Base-by-base conservation (phyloP, 441 rosid species). In the Pelargonium exstipulatum region DNA sequence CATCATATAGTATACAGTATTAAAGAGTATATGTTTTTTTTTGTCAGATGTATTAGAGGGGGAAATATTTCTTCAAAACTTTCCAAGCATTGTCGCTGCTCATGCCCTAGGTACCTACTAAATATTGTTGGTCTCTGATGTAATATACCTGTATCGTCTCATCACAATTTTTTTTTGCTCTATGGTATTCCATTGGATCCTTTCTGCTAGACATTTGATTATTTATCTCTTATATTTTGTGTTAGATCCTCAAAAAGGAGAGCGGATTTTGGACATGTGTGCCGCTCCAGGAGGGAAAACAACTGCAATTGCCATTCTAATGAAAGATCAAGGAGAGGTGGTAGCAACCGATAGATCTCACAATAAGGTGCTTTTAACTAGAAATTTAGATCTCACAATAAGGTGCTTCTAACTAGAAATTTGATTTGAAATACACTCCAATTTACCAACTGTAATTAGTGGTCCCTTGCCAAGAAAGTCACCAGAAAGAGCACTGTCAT, bases 221-320 rank as follows among this genome's bases (percentile, higher is more conserved):
- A 20, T 60, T 29, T 64, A 24, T 40, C 61, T 26, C 43, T 78
- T 45, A 51, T 75, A 26, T 70, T 75, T 68, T 70, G 58, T 26
- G 53, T 20, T 79, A 90, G 99, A 94, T 86, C 99, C 99, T 86
- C 91, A 86, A 46, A 88, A 77, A 78, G 99, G 99, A 70, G 99
- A 94, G 78, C 83, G 87, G 43, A 77, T 94, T 80, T 73, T 94
- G 72, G 99, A 94, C 77, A 94, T 91, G 99, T 94, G 99, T 72
- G 99, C 99, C 57, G 96, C 97, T 42, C 99, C 97, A 0, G 99
- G 99, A 72, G 99, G 99, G 68, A 94, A 94, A 77, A 94, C 99
- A 65, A 91, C 99, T 65, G 96, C 94, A 73, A 86, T 91, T 77
- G 95, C 99, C 65, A 80, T 83, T 64, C 86, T 88, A 73, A 91